phyloP scores from a whole-genome alignment of 2,329 filamentous ascomycete genomes.

The Beauveria medogensis region DNA sequence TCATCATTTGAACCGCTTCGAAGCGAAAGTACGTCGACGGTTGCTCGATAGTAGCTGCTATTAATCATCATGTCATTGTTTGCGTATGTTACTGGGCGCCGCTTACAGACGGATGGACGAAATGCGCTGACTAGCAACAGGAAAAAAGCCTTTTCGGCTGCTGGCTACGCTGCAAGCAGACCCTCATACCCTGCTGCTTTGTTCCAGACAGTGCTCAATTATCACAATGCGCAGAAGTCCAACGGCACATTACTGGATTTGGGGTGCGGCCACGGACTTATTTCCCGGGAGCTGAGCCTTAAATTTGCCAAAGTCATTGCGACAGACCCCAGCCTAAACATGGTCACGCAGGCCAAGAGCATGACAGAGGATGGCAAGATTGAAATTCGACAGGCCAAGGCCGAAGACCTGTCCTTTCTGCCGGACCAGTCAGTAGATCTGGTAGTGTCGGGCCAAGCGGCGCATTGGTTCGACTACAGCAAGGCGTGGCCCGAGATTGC shows the following conservation, averaged over 20 bases:
- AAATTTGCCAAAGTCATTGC: slow-evolving; percentile 44
- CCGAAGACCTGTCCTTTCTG: slow-evolving; percentile 47
- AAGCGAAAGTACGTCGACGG: neutral
- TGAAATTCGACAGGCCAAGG: slow-evolving; percentile 38
- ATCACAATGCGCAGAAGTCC: slow-evolving; percentile 34
- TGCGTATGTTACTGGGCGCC: slow-evolving; percentile 27
- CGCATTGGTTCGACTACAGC: slow-evolving; percentile 58
- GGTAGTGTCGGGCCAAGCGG: slow-evolving; percentile 45
- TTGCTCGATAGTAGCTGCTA: neutral
- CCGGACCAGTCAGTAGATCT: slow-evolving; percentile 42
- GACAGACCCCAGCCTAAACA: slow-evolving; percentile 48
- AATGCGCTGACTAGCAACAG: slow-evolving; percentile 24
- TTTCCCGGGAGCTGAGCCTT: slow-evolving; percentile 45
- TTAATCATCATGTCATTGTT: slow-evolving; percentile 36
- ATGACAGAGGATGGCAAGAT: slow-evolving; percentile 37
- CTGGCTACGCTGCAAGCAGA: slow-evolving; percentile 51
- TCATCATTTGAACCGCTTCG: neutral
- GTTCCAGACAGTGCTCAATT: slow-evolving; percentile 45
- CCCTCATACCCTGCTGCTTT: slow-evolving; percentile 49
- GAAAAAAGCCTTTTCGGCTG: slow-evolving; percentile 46
- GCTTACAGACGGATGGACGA: neutral
- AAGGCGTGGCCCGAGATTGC: slow-evolving; percentile 47
- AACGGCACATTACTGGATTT: slow-evolving; percentile 42
- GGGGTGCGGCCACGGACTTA: slow-evolving; percentile 55
- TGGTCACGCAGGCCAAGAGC: slow-evolving; percentile 43